Conservation (phyloP, 2,329 filamentous ascomycete genomes). For the Neurospora sp. region DNA sequence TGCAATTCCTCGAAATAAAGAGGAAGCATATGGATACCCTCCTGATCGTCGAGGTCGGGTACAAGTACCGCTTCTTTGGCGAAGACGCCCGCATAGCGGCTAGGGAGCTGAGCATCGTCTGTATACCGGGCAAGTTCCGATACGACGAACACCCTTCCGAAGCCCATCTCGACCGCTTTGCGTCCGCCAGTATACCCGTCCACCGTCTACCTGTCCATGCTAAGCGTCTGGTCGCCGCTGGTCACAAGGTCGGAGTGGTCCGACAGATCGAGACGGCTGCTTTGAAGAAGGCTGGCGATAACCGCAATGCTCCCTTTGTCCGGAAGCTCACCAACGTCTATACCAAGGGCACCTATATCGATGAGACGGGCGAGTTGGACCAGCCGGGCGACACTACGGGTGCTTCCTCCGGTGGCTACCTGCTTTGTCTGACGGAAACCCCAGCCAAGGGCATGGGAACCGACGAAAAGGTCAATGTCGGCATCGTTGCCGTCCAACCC, state of each 20-base stretch:
- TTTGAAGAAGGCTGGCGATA: constrained; percentile 89
- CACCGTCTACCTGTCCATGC: constrained; percentile 88
- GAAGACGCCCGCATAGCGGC: constrained; percentile 86
- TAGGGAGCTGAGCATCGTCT: constrained; percentile 87
- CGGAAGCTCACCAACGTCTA: constrained; percentile 93
- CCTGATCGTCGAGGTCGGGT: constrained; percentile 88
- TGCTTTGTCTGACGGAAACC: constrained; percentile 84
- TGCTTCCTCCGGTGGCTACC: constrained; percentile 64
- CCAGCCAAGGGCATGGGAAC: constrained; percentile 69
- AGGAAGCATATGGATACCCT: constrained; percentile 80
- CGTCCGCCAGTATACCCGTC: constrained; percentile 89
- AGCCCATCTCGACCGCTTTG: constrained; percentile 83
- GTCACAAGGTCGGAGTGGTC: constrained; percentile 93
- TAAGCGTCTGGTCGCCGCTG: constrained; percentile 82
- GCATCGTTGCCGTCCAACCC: constrained; percentile 87
- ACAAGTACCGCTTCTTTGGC: constrained; percentile 96
- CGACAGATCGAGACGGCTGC: constrained; percentile 92
- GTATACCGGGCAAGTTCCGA: constrained; percentile 88
- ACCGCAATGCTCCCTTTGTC: constrained; percentile 83
- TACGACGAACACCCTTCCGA: constrained; percentile 93
- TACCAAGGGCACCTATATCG: constrained; percentile 95
- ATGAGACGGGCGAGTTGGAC: constrained; percentile 77
- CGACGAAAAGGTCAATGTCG: constrained; percentile 88
- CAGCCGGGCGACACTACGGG: constrained; percentile 30
- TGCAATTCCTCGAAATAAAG: constrained; percentile 91